Base-by-base conservation (phyloP, 345 rosid genomes). In the Balakata baccata region DNA sequence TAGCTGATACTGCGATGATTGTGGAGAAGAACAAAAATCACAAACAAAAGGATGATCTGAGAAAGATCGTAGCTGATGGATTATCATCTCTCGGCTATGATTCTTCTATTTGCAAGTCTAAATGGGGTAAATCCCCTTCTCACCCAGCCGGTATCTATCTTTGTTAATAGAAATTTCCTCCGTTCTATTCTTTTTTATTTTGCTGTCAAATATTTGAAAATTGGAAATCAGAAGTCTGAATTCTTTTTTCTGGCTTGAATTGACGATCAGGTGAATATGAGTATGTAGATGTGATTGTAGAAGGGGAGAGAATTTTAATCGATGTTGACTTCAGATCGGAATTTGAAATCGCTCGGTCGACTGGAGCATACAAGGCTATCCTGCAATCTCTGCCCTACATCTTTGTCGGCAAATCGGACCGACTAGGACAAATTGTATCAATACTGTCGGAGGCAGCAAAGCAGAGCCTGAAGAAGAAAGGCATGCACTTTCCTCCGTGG, bases 401-500 rank as follows among this genome's bases (percentile, higher is more conserved):
- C 67, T 96, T 89, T 72, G 90, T 93, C 2, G 97, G 99, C 4
- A 89, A 79, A 77, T 61, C 83, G 23, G 93, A 90, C 62, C 85
- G 98, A 75, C 89, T 93, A 3, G 84, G 85, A 61, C 89, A 79
- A 84, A 89, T 96, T 54, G 83, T 93, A 38, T 43, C 80, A 18
- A 74, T 90, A 17, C 79, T 86, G 43, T 89, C 90, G 34, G 87
- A 96, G 81, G 96, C 95, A 0, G 92, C 92, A 34, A 87, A 78
- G 46, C 91, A 87, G 86, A 87, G 94, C 81, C 59, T 93, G 84
- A 96, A 88, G 90, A 96, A 91, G 86, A 93, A 88, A 66, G 97
- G 93, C 23, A 92, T 96, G 91, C 91, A 82, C 61, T 52, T 91
- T 49, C 89, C 99, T 43, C 97, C 99, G 0, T 96, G 97, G 98